Percentiles rank a stretch among this genome's conserved stretches.
Conservation (phyloP, 306 rosid species). For the Amphicarpaea edgeworthii region DNA sequence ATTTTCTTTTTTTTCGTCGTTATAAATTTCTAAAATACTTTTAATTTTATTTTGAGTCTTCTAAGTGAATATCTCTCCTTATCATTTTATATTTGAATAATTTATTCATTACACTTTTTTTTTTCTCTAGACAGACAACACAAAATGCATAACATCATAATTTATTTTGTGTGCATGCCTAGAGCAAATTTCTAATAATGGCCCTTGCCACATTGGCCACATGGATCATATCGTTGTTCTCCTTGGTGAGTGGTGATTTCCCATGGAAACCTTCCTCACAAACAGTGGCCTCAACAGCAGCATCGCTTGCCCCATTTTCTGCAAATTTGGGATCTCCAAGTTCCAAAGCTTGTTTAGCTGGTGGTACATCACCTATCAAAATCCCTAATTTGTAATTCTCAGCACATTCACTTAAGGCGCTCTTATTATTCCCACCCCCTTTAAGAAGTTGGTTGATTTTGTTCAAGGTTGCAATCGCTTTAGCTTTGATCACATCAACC, state of each 20-base stretch:
- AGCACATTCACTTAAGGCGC: no score
- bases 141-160: background rate
- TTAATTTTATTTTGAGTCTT: no score
- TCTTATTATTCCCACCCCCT: background rate
- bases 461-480: background rate
- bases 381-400: no score
- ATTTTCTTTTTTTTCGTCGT: no score
- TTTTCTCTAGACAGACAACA: background rate
- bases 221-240: constrained; percentile 26
- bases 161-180: background rate
- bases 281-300: constrained; percentile 25
- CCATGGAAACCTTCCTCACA: constrained; percentile 41
- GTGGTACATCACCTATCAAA: no score
- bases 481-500: constrained; percentile 38
- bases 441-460: constrained; percentile 22
- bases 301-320: constrained; percentile 37
- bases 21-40: no score
- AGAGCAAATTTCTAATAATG: constrained; percentile 45
- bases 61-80: no score
- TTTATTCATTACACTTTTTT: no score
- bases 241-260: constrained; percentile 38
- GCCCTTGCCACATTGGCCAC: constrained; percentile 40
- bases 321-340: constrained; percentile 52
- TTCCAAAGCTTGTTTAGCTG: no score
- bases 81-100: no score